A percentile compares a stretch with the other conserved stretches of the same genome.
Evolutionary conservation across 2,329 filamentous ascomycete species (phyloP).

Genomic region (Hypoxylon sp.): DNA sequence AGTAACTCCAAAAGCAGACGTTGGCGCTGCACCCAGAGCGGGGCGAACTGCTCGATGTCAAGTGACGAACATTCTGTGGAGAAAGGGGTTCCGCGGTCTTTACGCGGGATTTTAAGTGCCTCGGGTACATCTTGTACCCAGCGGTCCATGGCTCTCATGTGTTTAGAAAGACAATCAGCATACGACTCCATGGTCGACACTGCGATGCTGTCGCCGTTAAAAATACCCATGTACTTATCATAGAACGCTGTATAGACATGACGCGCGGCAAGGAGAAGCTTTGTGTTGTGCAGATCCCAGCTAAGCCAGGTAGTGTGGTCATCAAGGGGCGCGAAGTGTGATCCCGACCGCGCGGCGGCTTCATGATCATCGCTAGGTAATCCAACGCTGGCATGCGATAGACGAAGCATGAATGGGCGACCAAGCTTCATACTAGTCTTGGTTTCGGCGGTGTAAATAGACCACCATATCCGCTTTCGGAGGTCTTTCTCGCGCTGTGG

Average conservation of each 20-base stretch:
- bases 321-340: constrained; percentile 51
- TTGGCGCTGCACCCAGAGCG: constrained; percentile 59
- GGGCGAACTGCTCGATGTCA: constrained; percentile 55
- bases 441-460: constrained; percentile 63
- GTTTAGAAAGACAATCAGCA: constrained; percentile 28
- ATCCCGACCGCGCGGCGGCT: constrained; percentile 49
- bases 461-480: constrained; percentile 68
- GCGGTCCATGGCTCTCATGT: constrained; percentile 45
- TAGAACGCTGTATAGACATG: constrained; percentile 56
- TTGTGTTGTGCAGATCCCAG: constrained; percentile 55
- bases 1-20: constrained; percentile 58
- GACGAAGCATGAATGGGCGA: constrained; percentile 58
- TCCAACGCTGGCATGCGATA: constrained; percentile 53
- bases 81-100: constrained; percentile 49
- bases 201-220: constrained; percentile 45
- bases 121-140: constrained; percentile 57
- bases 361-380: constrained; percentile 57
- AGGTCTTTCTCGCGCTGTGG: constrained; percentile 32
- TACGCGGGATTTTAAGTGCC: constrained; percentile 54
- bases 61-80: constrained; percentile 54
- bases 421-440: constrained; percentile 63
- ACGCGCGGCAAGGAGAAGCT: constrained; percentile 53
- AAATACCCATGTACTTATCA: constrained; percentile 50
- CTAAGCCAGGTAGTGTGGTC: constrained; percentile 58
- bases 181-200: constrained; percentile 47